Base-by-base conservation (phyloP, 2,329 filamentous ascomycete genomes). In the Stachybotrys chlorohalonatus region DNA sequence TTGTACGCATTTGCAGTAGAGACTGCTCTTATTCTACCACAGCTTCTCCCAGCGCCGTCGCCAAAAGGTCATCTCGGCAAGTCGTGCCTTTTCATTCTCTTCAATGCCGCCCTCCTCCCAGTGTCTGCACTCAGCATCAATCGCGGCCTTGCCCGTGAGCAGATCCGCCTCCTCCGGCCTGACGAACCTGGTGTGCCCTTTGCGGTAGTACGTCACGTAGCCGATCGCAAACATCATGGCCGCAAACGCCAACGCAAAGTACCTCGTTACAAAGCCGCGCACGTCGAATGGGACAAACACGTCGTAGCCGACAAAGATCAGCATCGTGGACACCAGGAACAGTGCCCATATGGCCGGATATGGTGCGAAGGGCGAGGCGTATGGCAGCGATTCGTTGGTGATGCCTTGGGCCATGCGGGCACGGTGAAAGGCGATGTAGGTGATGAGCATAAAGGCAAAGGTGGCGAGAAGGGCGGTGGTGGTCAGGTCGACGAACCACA, bases 141-240 rank as follows among this genome's bases (percentile, higher is more conserved):
- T 81, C 67, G 87, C 85, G 7, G 79, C 80, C 56, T 88, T 72
- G 55, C 85, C 84, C 42, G 79, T 79, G 32, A 64, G 54, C 15
- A 64, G 58, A 16, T 64, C 62, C 30, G 62, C 62, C 4, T 55
- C 62, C 47, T 59, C 53, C 8, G 62, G 53, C 36, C 58, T 59
- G 36, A 56, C 61, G 48, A 64, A 56, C 9, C 8, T 77, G 67
- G 64, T 65, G 17, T 65, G n/a, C 7, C 65, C 15, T 58, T 65
- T 65, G 61, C 63, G 64, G 36, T 49, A 55, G 1, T 51, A 51
- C 49, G 16, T 51, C 24, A 51, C 16, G 49, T 36, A 31, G 49
- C 49, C 49, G 15, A 51, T 13, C 15, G 87, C 8, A 63, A 81
- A 91, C 9, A 90, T 71, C 6, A 74, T 63, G 45, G 77, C 61